Base-by-base conservation (phyloP, 2,329 filamentous ascomycete genomes). In the Diaporthe sp. region DNA sequence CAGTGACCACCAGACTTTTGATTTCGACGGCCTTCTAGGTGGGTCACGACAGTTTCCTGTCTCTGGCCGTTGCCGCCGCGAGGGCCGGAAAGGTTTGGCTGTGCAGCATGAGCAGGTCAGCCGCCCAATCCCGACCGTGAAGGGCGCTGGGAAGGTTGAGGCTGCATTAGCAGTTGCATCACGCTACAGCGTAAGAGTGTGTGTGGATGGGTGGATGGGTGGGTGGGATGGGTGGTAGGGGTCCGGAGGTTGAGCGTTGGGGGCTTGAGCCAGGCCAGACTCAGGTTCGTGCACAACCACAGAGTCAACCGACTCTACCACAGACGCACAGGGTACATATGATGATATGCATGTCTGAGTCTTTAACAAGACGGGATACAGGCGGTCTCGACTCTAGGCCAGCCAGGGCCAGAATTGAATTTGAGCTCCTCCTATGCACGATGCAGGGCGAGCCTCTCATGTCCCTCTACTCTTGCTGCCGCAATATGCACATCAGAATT, bases 141-240 rank as follows among this genome's bases (percentile, higher is more conserved):
- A 73, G 58, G 71, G 49, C 31, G 71, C 37, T 55, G 37, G 47
- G 58, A 57, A 60, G 34, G 37, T 73, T 61, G 71, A 73, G 51
- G 71, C 71, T 73, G 71, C 71, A 73, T 73, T 65, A 73, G 71
- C 37, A 65, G 34, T 73, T 55, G 71, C 71, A 73, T 73, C 71
- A 61, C 71, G 71, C 71, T 73, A 57, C 71, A 55, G 10, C 6
- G 8, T 44, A 25, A n/a, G 49, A 65, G 57, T 34, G 60, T 42
- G 58, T 55, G 28, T 49, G 61, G 47, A 25, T 58, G 20, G 12
- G 28, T 5, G 53, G 8, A 49, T 22, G 28, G 70, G 25, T 47
- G 44, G 68, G n/a, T n/a, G 13, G 42, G 42, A 51, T 67, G 31
- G 22, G 8, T 53, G 47, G 31, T 39, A 53, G 47, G 28, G 63